Conservation (phyloP, 2,329 filamentous ascomycete species). For the Hypoxylon sp. region DNA sequence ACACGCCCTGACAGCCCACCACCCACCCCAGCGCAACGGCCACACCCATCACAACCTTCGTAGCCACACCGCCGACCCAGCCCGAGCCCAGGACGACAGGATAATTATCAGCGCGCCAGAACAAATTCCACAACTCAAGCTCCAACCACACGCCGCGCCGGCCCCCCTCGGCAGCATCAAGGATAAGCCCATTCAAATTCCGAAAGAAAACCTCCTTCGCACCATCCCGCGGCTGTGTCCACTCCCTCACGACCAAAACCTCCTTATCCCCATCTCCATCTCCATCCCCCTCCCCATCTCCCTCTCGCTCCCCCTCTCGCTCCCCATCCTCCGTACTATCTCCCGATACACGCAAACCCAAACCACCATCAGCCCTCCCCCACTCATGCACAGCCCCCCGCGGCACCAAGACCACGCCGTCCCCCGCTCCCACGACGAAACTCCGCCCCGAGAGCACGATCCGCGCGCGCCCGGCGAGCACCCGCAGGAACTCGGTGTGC, state of each 20-base stretch:
- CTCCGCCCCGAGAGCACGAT: conserved; percentile 52
- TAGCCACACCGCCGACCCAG: conserved; percentile 32
- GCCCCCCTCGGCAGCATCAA: conserved; percentile 42
- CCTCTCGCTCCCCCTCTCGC: neutral
- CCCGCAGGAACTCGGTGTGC: conserved; percentile 61
- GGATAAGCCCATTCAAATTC: conserved; percentile 60
- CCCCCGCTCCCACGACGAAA: conserved; percentile 37
- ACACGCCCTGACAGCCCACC: conserved; percentile 39
- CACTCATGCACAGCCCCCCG: conserved; percentile 60
- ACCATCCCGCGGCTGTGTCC: conserved; percentile 60
- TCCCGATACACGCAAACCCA: too few relatives aligned
- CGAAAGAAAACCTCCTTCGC: conserved; percentile 63
- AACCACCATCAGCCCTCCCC: conserved; percentile 57
- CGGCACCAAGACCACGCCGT: conserved; percentile 53
- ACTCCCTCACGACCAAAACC: conserved; percentile 58
- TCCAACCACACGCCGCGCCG: conserved; percentile 28
- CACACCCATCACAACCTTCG: conserved; percentile 36
- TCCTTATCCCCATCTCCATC: conserved; percentile 50
- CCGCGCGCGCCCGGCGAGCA: conserved; percentile 49
- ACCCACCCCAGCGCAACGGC: conserved; percentile 38
- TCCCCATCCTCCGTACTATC: conserved; percentile 34
- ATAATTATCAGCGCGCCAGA: conserved; percentile 46
- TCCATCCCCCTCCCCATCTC: neutral
- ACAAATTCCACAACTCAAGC: conserved; percentile 44
- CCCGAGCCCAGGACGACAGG: conserved; percentile 32